Percentiles rank a stretch among this genome's conserved stretches.
Evolutionary conservation across 371 early-diverging fungal species (phyloP).

Genomic region (Mucor piriformis): DNA sequence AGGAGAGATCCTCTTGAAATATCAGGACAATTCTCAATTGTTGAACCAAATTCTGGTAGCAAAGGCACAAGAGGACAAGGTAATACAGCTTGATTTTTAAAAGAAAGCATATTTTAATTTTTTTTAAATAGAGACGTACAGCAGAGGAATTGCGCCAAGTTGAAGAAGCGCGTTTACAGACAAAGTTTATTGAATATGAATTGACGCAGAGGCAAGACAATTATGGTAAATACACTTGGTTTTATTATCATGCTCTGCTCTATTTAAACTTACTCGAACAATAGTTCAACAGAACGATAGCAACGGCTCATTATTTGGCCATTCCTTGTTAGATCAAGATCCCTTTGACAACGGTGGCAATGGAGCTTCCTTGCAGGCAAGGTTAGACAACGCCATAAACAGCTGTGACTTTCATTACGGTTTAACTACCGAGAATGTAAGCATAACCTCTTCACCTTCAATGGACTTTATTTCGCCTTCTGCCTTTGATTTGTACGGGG

Average conservation of each 20-base stretch:
- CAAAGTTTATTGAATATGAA: conserved; percentile 31
- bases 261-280: background rate
- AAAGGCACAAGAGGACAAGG: conserved; percentile 31
- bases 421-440: background rate
- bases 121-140: conserved; percentile 20
- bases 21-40: conserved; percentile 20
- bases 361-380: conserved; percentile 8
- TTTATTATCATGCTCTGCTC: background rate
- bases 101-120: background rate
- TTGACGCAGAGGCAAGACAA: conserved; percentile 13
- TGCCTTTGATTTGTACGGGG: conserved; percentile 6
- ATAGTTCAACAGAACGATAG: background rate
- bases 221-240: no score
- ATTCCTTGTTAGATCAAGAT: background rate
- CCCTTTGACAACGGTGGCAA: conserved; percentile 1
- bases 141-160: conserved; percentile 32
- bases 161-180: conserved; percentile 31
- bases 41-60: conserved; percentile 26
- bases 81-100: conserved; percentile 2
- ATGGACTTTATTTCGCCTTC: conserved; percentile 14
- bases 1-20: conserved; percentile 19
- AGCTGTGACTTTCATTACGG: conserved; percentile 4
- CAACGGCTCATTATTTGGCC: background rate
- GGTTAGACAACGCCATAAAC: background rate
- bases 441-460: conserved; percentile 18